Evolutionary conservation across 179 eudicot genomes (phyloP).

Genomic region (Beta lomatogona): DNA sequence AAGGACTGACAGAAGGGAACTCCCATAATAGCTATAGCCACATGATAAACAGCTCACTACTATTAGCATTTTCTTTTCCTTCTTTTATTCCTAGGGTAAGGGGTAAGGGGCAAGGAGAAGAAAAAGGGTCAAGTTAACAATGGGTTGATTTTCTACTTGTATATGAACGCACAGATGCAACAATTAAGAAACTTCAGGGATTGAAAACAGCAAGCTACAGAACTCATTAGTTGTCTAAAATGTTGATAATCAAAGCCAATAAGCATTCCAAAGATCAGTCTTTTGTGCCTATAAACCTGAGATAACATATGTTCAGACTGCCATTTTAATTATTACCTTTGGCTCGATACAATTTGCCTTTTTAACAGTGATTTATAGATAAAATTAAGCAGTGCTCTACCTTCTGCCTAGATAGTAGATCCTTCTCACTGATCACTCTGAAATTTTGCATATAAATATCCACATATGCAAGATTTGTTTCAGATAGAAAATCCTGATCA

Average conservation of each 20-base stretch:
- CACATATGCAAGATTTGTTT: neutral
- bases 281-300: neutral
- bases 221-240: neutral
- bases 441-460: neutral
- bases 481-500: neutral
- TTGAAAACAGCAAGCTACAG: neutral
- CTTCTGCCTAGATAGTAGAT: neutral
- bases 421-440: neutral
- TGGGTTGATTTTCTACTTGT: neutral
- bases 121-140: neutral
- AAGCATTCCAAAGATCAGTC: neutral
- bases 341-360: neutral
- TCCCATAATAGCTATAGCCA: neutral
- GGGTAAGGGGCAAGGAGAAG: neutral
- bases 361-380: neutral
- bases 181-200: neutral
- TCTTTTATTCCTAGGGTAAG: neutral
- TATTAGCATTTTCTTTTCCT: neutral
- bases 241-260: too few relatives aligned
- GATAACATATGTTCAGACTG: neutral
- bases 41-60: neutral
- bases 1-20: neutral
- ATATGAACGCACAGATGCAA: neutral
- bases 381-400: neutral
- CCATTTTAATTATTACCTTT: neutral